Conservation (phyloP, 257 asterid species). For the Solanum piurae region DNA sequence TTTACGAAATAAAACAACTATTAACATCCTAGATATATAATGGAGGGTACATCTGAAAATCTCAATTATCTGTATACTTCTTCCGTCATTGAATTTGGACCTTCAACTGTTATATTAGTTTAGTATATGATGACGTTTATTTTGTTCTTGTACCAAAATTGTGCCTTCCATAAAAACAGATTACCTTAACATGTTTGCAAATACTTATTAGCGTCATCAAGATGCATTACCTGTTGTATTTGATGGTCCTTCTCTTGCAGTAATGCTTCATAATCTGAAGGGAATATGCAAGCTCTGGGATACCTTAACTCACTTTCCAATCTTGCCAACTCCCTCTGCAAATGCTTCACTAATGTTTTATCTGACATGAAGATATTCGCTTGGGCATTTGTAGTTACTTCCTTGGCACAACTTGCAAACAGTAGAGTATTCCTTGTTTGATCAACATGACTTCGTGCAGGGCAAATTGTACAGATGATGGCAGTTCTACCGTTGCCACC, state of each 20-base stretch:
- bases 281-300: conserved; percentile 6
- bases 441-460: conserved; percentile 14
- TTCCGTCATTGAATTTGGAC: neutral
- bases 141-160: neutral
- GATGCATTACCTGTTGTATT: conserved; percentile 1
- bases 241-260: conserved; percentile 4
- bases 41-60: neutral
- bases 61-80: neutral
- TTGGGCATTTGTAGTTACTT: conserved; percentile 15
- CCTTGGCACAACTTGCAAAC: conserved; percentile 23
- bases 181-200: neutral
- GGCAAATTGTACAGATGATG: conserved; percentile 23
- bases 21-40: neutral
- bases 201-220: neutral
- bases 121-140: neutral
- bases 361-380: conserved; percentile 12
- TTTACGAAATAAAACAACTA: neutral
- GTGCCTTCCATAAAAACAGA: neutral
- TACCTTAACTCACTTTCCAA: conserved; percentile 11
- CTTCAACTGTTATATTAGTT: neutral
- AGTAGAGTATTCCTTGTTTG: conserved; percentile 20
- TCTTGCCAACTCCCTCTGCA: conserved; percentile 13
- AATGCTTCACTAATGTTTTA: conserved; percentile 6
- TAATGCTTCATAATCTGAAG: conserved; percentile 2
- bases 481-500: conserved; percentile 17